These are phyloP conservation scores for Biscutella laevigata DNA, from an alignment of 441 rosid genomes.

Conservation along the genomic window DNA sequence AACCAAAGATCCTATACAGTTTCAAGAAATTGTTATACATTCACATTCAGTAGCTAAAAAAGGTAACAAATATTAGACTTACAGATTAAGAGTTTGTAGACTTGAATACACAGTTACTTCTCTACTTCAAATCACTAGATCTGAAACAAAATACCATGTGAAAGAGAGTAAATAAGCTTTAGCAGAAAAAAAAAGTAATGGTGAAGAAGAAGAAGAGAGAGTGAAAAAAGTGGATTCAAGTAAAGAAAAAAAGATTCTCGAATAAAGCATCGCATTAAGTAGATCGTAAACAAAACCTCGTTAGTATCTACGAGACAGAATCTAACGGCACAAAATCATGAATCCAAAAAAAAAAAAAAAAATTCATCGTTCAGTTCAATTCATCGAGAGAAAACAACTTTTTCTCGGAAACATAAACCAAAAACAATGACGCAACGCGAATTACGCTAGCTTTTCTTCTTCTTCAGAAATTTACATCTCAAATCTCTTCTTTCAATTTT, in stretches of 20 bases:
- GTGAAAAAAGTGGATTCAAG: no score
- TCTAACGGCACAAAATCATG: slow-evolving; percentile 28
- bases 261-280: slow-evolving; percentile 12
- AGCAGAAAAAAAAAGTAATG: no score
- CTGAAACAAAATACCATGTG: slow-evolving; percentile 31
- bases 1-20: slow-evolving; percentile 12
- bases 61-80: slow-evolving; percentile 8
- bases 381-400: slow-evolving; percentile 3
- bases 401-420: slow-evolving; percentile 15
- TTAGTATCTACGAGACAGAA: slow-evolving; percentile 22
- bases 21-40: slow-evolving; percentile 9
- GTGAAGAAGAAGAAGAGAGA: slow-evolving; percentile 21
- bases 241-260: slow-evolving; percentile 12
- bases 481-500: background rate
- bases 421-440: slow-evolving; percentile 2
- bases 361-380: background rate
- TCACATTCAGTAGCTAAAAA: slow-evolving; percentile 16
- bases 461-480: no score
- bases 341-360: background rate
- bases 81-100: slow-evolving; percentile 2
- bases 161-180: no score
- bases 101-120: slow-evolving; percentile 1
- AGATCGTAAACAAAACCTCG: slow-evolving; percentile 24
- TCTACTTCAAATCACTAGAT: slow-evolving; percentile 39
- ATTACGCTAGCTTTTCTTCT: no score